Evolutionary conservation across 352 stramenopile genomes (phyloP), one percentile per base, ranked within the genome.

Genomic region (Elongisporangium anandrum): DNA sequence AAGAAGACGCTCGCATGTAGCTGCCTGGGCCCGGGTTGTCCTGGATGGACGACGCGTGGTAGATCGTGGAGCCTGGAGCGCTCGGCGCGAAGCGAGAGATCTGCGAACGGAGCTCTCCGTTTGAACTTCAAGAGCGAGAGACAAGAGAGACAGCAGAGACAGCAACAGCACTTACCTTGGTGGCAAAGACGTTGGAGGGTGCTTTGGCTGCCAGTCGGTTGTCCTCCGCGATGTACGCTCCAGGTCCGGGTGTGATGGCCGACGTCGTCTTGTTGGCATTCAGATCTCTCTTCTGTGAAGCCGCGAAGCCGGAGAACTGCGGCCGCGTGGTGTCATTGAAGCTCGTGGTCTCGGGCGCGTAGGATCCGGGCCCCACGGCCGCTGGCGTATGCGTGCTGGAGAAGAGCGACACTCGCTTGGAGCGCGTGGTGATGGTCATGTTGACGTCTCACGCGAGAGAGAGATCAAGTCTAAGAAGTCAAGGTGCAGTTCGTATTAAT

Each of bases 401-500:
- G 38, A 90, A 90, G 41, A 77, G 54, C 21, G 83, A 88, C 56
- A 85, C 75, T 20, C 83, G 80, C 72, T 89, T 88, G 24, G 80
- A 90, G 24, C 83, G 81, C 50, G 83, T 90, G 59, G 83, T 92
- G 66, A 90, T 90, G 10, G 81, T 88, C 83, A 90, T 90, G 45
- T 23, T 66, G 24, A 17, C 24, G 24, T 29, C 24, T 29, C n/a
- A n/a, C n/a, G n/a, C n/a, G n/a, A n/a, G n/a, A n/a, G n/a, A n/a
- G n/a, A n/a, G n/a, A n/a, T n/a, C n/a, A n/a, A n/a, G n/a, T n/a
- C n/a, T n/a, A n/a, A 29, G 24, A 29, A 29, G 24, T 29, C 3
- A 29, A 29, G 24, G 19, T 13, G 41, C 41, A 16, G 41, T 20
- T 50, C 10, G 19, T 52, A 17, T 52, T 26, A 22, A 17, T 9